Base-by-base conservation (phyloP, 176 grass and related monocot species). In the Aegilops sharonensis region DNA sequence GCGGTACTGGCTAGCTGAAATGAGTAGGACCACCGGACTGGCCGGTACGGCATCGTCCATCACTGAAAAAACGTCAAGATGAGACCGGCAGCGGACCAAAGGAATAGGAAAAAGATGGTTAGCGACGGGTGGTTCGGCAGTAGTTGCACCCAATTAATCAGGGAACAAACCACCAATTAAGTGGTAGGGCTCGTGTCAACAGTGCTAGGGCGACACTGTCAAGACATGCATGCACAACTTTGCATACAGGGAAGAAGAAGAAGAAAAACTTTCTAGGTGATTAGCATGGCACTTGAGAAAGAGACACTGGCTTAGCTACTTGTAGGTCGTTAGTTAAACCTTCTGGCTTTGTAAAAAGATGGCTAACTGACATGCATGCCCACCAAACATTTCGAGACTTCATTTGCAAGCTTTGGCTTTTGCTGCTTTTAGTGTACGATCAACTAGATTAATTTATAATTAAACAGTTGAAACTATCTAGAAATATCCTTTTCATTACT, bases 321-420 rank as follows among this genome's bases (percentile, higher is more conserved):
- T 35, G 0, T 81, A 79, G 78, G 2, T 30, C 18, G 20, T 81
- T 52, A 9, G 79, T 68, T 52, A 68, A 48, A 68, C 64, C 45
- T 68, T n/a, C 65, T 54, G 29, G 15, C 21, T 69, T 64, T 25
- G 36, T 10, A 85, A 79, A 79, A 79, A 83, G 64, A 45, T 64
- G 65, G 56, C 34, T 61, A 66, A 56, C 81, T 86, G 79, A 65
- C 73, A 81, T 78, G 78, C n/a, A 76, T 43, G 84, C 47, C 60
- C 66, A 84, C 66, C 80, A 20, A 83, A 87, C 85, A 63, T 68
- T 6, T 45, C 21, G 25, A 87, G 85, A 74, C 89, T 87, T 90
- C 80, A 75, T 79, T 39, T 36, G 75, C 66, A 90, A 74, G 85
- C 52, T 34, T 82, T 50, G 2, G 36, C 39, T 40, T 30, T 30